Conservation (phyloP, 2,329 filamentous ascomycete genomes). For the Chaetomium sp. region DNA sequence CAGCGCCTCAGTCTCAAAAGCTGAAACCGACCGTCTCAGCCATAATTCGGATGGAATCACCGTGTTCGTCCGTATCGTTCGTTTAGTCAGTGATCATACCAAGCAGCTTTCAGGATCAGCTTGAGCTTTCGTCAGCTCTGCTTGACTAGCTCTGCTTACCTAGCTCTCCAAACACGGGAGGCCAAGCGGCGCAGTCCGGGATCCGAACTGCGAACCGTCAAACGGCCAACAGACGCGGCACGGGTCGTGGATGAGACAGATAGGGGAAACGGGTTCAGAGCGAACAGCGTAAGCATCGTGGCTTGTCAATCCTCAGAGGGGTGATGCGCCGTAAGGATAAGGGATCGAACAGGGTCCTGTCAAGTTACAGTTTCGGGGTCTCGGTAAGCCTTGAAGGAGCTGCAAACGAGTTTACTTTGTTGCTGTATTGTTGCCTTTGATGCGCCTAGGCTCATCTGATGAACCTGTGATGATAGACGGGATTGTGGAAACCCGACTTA, state of each 20-base stretch:
- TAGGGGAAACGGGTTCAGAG: not conserved
- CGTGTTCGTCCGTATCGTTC: too few species aligned
- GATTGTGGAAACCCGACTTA: not conserved
- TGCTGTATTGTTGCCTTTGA: not conserved
- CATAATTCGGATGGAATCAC: too few species aligned
- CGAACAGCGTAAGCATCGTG: not conserved
- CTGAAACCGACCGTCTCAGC: too few species aligned
- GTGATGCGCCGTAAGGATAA: not conserved
- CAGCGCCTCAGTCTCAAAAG: too few species aligned
- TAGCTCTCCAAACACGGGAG: not conserved
- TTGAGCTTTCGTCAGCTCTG: not conserved
- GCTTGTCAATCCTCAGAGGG: not conserved
- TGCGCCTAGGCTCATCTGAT: not conserved
- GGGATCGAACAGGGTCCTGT: not conserved
- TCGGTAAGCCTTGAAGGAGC: too few species aligned
- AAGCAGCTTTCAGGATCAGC: not conserved
- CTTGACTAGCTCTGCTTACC: not conserved
- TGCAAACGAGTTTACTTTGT: not conserved
- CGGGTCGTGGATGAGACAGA: not conserved
- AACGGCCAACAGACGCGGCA: slow-evolving; percentile 2
- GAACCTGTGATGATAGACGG: not conserved
- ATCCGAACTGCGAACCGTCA: not conserved
- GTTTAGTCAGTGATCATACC: too few species aligned
- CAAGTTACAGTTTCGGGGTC: not conserved
- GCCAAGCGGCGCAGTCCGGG: not conserved